Evolutionary conservation across 2,329 filamentous ascomycete species (phyloP).

Genomic region (Sclerotinia minor): DNA sequence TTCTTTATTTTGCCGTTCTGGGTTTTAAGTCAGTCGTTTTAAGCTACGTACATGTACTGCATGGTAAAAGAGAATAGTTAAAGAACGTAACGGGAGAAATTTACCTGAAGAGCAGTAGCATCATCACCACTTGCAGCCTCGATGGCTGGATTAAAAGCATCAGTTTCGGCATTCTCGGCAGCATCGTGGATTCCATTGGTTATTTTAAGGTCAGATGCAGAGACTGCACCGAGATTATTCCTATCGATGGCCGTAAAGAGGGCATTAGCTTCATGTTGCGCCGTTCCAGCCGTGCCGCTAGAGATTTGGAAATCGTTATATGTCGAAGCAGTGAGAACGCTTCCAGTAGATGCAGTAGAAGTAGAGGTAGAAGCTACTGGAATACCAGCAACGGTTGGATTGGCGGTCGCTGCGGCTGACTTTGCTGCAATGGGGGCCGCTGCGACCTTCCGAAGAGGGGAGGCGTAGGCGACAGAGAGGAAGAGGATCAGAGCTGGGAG

Average conservation of each 20-base stretch:
- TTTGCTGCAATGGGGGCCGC: slow-evolving; percentile 25
- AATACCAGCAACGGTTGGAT: slow-evolving; percentile 6
- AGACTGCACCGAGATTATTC: slow-evolving; percentile 47
- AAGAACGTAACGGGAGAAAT: background rate
- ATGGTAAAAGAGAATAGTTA: no score
- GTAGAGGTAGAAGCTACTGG: slow-evolving; percentile 23
- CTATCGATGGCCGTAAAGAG: slow-evolving; percentile 45
- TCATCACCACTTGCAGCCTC: slow-evolving; percentile 49
- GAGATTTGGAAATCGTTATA: slow-evolving; percentile 52
- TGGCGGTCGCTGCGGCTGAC: background rate
- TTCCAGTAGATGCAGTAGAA: slow-evolving; percentile 30
- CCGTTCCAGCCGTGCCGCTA: slow-evolving; percentile 49
- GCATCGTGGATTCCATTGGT: slow-evolving; percentile 53
- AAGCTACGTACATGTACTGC: background rate
- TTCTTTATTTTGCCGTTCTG: slow-evolving; percentile 59
- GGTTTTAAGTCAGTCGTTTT: background rate
- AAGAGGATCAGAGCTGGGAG: slow-evolving; percentile 37
- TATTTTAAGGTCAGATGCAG: slow-evolving; percentile 50
- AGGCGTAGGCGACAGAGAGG: slow-evolving; percentile 37
- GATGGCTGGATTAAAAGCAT: slow-evolving; percentile 57
- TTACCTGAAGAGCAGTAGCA: slow-evolving; percentile 51
- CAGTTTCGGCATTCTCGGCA: slow-evolving; percentile 54
- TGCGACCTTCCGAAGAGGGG: slow-evolving; percentile 35
- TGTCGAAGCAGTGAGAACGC: slow-evolving; percentile 42
- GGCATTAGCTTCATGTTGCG: slow-evolving; percentile 48